Evolutionary conservation across 2,329 filamentous ascomycete species (phyloP).

Genomic region (Trichothecium sympodiale): DNA sequence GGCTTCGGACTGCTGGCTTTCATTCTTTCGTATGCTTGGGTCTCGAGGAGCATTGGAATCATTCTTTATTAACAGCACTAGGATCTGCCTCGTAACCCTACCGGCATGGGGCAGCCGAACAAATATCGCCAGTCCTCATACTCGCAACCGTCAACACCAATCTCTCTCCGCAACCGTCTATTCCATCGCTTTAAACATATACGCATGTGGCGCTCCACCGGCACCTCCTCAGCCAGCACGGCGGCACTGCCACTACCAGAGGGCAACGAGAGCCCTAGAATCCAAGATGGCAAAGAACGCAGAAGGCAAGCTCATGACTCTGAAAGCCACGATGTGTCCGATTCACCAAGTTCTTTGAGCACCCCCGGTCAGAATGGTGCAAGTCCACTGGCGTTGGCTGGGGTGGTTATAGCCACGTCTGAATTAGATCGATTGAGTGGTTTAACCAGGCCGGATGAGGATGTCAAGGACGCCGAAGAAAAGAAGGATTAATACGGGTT

Average conservation of each 20-base stretch:
- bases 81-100: too few relatives aligned
- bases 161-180: constrained; percentile 12
- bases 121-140: constrained; percentile 7
- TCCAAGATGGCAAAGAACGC: constrained; percentile 16
- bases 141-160: constrained; percentile 15
- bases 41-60: too few relatives aligned
- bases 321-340: constrained; percentile 12
- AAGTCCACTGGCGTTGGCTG: constrained; percentile 14
- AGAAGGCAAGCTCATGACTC: constrained; percentile 19
- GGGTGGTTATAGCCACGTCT: constrained; percentile 15
- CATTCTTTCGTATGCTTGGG: too few relatives aligned
- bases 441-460: constrained; percentile 11
- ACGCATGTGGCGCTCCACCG: constrained; percentile 14
- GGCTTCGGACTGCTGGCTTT: too few relatives aligned
- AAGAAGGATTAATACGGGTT: too few relatives aligned
- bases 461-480: not conserved
- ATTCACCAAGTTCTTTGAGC: constrained; percentile 9
- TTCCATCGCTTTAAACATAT: constrained; percentile 12
- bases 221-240: constrained; percentile 7
- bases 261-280: constrained; percentile 3
- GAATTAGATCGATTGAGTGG: constrained; percentile 21
- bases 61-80: too few relatives aligned
- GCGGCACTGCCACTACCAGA: not conserved
- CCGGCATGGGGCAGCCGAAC: too few relatives aligned
- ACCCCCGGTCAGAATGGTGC: constrained; percentile 11